Conservation (phyloP, 2,329 filamentous ascomycete genomes). For the Colletotrichum noveboracense region DNA sequence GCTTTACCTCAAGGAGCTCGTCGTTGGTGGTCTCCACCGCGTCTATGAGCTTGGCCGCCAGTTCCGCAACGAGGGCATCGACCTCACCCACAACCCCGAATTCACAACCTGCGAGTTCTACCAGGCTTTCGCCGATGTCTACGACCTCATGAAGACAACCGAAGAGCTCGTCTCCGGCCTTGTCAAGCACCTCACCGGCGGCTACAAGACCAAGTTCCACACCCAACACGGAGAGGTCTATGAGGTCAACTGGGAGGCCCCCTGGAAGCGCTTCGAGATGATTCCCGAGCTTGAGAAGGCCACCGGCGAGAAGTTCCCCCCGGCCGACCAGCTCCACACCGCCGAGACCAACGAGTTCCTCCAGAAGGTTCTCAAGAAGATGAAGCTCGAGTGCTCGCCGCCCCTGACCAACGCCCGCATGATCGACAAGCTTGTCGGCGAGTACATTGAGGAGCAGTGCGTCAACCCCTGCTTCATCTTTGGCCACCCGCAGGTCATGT, state of each 20-base stretch:
- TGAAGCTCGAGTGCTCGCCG: slow-evolving; percentile 86
- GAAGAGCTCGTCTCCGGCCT: slow-evolving; percentile 91
- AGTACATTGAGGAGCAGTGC: slow-evolving; percentile 94
- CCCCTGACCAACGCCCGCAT: slow-evolving; percentile 94
- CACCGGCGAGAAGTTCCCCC: slow-evolving; percentile 91
- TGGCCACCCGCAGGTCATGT: slow-evolving; percentile 68
- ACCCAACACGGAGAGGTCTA: slow-evolving; percentile 86
- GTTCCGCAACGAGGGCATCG: slow-evolving; percentile 92
- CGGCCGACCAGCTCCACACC: slow-evolving; percentile 88
- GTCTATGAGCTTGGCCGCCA: slow-evolving; percentile 96
- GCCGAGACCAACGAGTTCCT: slow-evolving; percentile 89
- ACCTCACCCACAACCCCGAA: slow-evolving; percentile 96
- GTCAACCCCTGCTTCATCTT: slow-evolving; percentile 76
- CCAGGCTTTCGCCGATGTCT: slow-evolving; percentile 88
- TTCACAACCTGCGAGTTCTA: slow-evolving; percentile 99
- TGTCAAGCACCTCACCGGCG: slow-evolving; percentile 87
- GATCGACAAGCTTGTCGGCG: slow-evolving; percentile 92
- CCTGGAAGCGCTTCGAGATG: slow-evolving; percentile 95
- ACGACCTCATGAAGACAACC: slow-evolving; percentile 87
- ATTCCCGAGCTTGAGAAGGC: slow-evolving; percentile 90
- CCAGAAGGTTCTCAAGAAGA: slow-evolving; percentile 82
- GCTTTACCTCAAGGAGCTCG: slow-evolving; percentile 93
- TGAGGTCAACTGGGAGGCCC: slow-evolving; percentile 94
- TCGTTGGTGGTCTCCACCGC: slow-evolving; percentile 91
- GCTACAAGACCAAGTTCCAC: slow-evolving; percentile 84